Evolutionary conservation across 306 rosid species (phyloP).

Genomic region (Casuarina equisetifolia): DNA sequence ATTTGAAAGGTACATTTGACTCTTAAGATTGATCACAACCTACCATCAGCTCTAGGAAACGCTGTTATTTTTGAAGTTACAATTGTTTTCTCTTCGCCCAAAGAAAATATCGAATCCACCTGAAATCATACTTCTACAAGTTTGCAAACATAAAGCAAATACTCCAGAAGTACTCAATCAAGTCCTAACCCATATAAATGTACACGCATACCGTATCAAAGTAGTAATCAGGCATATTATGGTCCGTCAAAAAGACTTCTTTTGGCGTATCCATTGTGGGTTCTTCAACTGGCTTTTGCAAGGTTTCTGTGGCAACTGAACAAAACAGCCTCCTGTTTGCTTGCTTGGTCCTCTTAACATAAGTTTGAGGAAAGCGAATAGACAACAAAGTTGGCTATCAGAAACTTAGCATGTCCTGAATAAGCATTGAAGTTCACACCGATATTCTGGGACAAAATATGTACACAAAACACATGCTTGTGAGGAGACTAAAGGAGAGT

Average conservation of each 20-base stretch:
- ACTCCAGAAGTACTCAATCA: conserved; percentile 9
- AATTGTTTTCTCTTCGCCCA: conserved; percentile 85
- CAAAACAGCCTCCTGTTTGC: conserved; percentile 59
- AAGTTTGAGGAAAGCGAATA: conserved; percentile 27
- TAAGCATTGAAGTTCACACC: not conserved
- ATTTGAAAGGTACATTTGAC: not conserved
- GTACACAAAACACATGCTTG: conserved; percentile 2
- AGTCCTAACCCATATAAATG: conserved; percentile 18
- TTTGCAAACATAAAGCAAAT: conserved; percentile 11
- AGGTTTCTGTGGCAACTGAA: conserved; percentile 74
- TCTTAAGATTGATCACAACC: conserved; percentile 7
- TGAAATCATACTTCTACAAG: conserved; percentile 33
- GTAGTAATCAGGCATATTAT: conserved; percentile 87
- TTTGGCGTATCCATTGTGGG: too few relatives aligned
- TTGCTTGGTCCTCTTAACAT: conserved; percentile 55
- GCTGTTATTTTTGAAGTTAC: conserved; percentile 80
- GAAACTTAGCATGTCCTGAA: not conserved
- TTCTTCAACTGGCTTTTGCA: conserved; percentile 17
- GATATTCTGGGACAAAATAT: conserved; percentile 1
- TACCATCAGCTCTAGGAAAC: conserved; percentile 76
- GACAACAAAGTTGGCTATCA: conserved; percentile 15
- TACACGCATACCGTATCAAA: conserved; percentile 63
- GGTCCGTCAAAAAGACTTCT: conserved; percentile 51
- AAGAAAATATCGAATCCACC: conserved; percentile 78
- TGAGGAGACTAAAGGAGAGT: conserved; percentile 10